Percentiles rank a stretch among this genome's conserved stretches.
Conservation (phyloP, 441 rosid species). For the Breynia disticha region DNA sequence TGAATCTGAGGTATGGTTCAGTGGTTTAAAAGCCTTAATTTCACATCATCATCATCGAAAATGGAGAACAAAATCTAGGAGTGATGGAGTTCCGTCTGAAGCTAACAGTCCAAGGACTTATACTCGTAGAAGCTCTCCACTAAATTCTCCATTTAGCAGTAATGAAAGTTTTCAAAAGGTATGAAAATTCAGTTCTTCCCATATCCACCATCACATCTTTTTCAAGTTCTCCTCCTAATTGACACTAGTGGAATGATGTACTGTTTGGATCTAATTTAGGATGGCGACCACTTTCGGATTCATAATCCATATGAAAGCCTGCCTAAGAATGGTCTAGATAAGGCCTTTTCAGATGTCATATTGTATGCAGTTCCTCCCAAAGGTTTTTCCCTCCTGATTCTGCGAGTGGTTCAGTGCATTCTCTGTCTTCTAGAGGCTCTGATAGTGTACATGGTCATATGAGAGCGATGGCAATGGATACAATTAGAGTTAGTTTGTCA, state of each 20-base stretch:
- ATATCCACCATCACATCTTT: too few relatives aligned
- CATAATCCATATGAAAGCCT: constrained; percentile 92
- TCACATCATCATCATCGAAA: constrained; percentile 63
- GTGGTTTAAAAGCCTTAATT: constrained; percentile 88
- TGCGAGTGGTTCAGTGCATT: constrained; percentile 67
- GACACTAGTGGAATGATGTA: too few relatives aligned
- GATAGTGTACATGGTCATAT: constrained; percentile 41
- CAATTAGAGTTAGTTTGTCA: constrained; percentile 90
- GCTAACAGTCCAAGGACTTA: constrained; percentile 86
- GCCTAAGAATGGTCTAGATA: constrained; percentile 71
- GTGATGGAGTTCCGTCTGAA: constrained; percentile 86
- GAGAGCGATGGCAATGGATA: constrained; percentile 65
- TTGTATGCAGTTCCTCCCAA: constrained; percentile 70
- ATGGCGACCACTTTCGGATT: constrained; percentile 46
- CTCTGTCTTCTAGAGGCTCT: constrained; percentile 74
- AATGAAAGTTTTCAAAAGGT: constrained; percentile 87
- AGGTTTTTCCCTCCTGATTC: constrained; percentile 72
- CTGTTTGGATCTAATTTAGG: constrained; percentile 54
- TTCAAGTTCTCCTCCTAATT: too few relatives aligned
- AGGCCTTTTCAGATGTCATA: constrained; percentile 68
- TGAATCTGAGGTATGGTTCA: constrained; percentile 76
- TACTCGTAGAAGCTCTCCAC: constrained; percentile 87
- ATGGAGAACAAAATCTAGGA: constrained; percentile 77
- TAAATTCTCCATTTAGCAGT: constrained; percentile 85
- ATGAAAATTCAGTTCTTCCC: too few relatives aligned